These are phyloP conservation scores for Fraxinus xanthoxyloides DNA, from an alignment of 305 asterid species.

Conservation along the genomic window DNA sequence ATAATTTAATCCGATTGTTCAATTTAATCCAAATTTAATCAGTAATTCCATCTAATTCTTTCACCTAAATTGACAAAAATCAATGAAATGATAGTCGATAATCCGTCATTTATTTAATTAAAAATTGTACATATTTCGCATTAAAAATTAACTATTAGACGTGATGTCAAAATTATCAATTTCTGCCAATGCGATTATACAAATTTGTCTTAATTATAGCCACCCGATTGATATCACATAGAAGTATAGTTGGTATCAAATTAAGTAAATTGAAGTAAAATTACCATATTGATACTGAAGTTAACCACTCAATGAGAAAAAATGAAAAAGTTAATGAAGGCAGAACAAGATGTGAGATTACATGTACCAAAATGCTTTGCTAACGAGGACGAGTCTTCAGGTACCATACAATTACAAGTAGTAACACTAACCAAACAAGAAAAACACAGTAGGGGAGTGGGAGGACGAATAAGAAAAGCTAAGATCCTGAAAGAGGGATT, in stretches of 20 bases:
- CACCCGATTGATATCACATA: neutral
- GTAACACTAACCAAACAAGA: neutral
- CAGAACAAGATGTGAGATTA: neutral
- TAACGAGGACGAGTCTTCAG: neutral
- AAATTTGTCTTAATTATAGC: neutral
- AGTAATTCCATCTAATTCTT: neutral
- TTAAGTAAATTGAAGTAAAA: neutral
- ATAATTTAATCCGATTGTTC: neutral
- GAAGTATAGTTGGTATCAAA: neutral
- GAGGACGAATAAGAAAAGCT: neutral
- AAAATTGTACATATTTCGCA: too few species aligned
- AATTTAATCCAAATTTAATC: neutral
- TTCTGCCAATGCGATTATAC: neutral
- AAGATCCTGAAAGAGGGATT: constrained; percentile 59
- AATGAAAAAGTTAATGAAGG: neutral
- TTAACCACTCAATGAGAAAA: neutral
- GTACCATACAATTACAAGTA: neutral
- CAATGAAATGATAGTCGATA: neutral
- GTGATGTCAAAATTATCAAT: too few species aligned
- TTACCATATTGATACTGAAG: neutral
- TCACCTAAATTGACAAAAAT: neutral
- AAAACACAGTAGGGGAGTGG: neutral
- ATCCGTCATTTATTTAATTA: neutral
- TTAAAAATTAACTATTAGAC: too few species aligned
- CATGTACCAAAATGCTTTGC: neutral